phyloP scores from a whole-genome alignment of 257 asterid species.

The Solanum neorickii region DNA sequence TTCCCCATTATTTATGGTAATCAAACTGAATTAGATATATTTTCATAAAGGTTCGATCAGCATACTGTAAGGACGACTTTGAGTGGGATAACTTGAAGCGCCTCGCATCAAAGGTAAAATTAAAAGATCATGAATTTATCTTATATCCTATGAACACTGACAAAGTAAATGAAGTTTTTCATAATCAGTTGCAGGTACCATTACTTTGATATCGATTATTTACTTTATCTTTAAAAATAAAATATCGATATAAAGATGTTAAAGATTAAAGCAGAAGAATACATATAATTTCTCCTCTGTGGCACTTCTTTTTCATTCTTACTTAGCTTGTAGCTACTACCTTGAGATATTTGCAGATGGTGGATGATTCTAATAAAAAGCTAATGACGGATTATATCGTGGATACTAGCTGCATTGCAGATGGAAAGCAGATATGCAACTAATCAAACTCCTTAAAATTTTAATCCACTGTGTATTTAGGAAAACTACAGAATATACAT shows the following conservation, averaged over 20 bases:
- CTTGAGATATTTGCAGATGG: slow-evolving; percentile 39
- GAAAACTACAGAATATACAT: not conserved
- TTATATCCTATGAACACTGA: not conserved
- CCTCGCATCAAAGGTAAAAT: slow-evolving; percentile 45
- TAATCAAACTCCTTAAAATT: not conserved
- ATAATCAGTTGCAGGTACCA: not conserved
- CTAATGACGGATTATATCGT: slow-evolving; percentile 71
- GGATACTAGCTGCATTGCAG: slow-evolving; percentile 43
- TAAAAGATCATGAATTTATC: not conserved
- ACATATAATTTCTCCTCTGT: not conserved
- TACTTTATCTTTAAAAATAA: not conserved
- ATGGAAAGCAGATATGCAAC: slow-evolving; percentile 13
- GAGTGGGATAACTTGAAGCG: slow-evolving; percentile 85
- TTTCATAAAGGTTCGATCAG: slow-evolving; percentile 64
- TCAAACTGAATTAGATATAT: not conserved
- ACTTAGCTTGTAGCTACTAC: not conserved
- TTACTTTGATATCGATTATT: not conserved
- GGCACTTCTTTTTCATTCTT: not conserved
- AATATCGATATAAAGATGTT: not conserved
- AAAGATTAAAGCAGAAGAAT: not conserved
- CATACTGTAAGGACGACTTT: slow-evolving; percentile 69
- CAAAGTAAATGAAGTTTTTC: not conserved
- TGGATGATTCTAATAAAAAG: slow-evolving; percentile 56
- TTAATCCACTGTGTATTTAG: not conserved
- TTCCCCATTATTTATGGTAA: not conserved